Evolutionary conservation across 805 yeast species (phyloP).

Genomic region (Metschnikowia borealis): DNA sequence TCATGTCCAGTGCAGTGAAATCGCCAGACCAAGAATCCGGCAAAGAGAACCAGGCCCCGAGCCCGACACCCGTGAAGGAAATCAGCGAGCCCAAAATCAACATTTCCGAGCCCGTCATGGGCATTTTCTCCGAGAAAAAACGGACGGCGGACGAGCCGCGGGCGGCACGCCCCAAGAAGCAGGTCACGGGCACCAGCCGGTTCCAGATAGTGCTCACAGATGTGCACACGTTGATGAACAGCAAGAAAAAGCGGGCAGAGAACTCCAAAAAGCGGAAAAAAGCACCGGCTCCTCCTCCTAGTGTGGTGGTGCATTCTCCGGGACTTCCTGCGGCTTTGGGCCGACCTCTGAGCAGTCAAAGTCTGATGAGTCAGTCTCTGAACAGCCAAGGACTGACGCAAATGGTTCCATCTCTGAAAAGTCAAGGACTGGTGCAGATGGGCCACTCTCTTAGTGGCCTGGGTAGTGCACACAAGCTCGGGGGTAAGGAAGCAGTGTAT

Average conservation of each 20-base stretch:
- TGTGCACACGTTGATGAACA: conserved; percentile 21
- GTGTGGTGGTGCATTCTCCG: neutral
- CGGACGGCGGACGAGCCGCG: conserved; percentile 5
- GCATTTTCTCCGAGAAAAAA: conserved; percentile 31
- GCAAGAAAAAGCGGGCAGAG: conserved; percentile 13
- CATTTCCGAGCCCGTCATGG: conserved; percentile 34
- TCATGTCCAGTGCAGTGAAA: conserved; percentile 31
- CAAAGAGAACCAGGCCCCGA: conserved; percentile 21
- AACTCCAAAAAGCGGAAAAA: conserved; percentile 5
- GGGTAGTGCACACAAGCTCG: neutral
- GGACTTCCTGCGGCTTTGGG: neutral
- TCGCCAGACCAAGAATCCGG: conserved; percentile 12
- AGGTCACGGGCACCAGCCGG: conserved; percentile 10
- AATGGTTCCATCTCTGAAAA: neutral
- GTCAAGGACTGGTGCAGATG: neutral
- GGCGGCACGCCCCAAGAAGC: conserved; percentile 12
- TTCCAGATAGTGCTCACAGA: conserved; percentile 21
- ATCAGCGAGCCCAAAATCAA: conserved; percentile 6
- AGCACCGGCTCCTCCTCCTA: neutral
- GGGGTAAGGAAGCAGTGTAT: too few species aligned
- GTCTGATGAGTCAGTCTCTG: neutral
- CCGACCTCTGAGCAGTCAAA: neutral
- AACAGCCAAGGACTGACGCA: neutral
- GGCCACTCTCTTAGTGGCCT: neutral
- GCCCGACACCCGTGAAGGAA: conserved; percentile 38